phyloP scores from a whole-genome alignment of 2,329 filamentous ascomycete genomes.

The Ambrosiella beaveri region DNA sequence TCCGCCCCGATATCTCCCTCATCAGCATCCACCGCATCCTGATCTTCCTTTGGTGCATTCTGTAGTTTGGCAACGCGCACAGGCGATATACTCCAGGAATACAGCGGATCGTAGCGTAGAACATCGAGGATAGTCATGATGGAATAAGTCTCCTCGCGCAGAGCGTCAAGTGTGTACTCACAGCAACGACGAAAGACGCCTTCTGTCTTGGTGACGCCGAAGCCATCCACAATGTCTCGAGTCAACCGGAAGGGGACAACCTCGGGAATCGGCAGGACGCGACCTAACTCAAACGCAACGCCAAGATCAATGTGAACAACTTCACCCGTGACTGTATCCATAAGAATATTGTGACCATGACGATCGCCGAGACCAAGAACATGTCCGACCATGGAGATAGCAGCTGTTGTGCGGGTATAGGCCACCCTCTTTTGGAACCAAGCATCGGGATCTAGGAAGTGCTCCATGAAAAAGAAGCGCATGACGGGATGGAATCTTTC shows the following conservation, averaged over 20 bases:
- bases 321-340: slow-evolving; percentile 79
- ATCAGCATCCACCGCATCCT: slow-evolving; percentile 20
- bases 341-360: slow-evolving; percentile 90
- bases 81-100: slow-evolving; percentile 81
- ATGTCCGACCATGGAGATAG: slow-evolving; percentile 87
- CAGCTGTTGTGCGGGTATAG: slow-evolving; percentile 84
- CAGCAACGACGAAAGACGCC: slow-evolving; percentile 96
- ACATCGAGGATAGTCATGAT: slow-evolving; percentile 99
- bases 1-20: slow-evolving; percentile 10
- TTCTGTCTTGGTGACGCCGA: slow-evolving; percentile 89
- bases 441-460: slow-evolving; percentile 82
- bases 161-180: slow-evolving; percentile 86
- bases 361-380: slow-evolving; percentile 84
- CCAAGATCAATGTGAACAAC: slow-evolving; percentile 95
- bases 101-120: slow-evolving; percentile 89
- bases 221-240: slow-evolving; percentile 86
- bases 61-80: slow-evolving; percentile 47
- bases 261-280: slow-evolving; percentile 88
- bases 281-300: slow-evolving; percentile 90
- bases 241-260: slow-evolving; percentile 91
- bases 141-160: slow-evolving; percentile 86
- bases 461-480: slow-evolving; percentile 93
- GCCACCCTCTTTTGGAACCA: slow-evolving; percentile 84
- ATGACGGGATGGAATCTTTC: slow-evolving; percentile 82
- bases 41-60: slow-evolving; percentile 24